Conservation (phyloP, 2,329 filamentous ascomycete species). For the Fusarium setosum region DNA sequence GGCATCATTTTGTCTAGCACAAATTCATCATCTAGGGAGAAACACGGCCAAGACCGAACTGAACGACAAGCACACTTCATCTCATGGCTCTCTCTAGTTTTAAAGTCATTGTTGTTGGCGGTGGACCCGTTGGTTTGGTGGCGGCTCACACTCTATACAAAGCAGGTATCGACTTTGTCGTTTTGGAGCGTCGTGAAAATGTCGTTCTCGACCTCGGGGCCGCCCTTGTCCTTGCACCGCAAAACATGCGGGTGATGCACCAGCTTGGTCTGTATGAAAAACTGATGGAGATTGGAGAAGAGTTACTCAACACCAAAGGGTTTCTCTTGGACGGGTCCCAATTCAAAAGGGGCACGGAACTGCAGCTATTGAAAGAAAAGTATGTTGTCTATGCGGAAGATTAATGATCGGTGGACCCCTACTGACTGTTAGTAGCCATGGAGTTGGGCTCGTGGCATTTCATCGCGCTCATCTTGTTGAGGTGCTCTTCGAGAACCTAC, state of each 20-base stretch:
- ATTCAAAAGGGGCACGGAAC: not conserved
- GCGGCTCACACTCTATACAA: constrained; percentile 44
- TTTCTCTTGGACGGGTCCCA: not conserved
- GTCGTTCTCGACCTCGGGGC: constrained; percentile 36
- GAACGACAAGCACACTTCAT: not conserved
- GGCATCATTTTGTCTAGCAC: not conserved
- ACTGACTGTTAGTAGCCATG: constrained; percentile 9
- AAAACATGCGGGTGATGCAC: constrained; percentile 11
- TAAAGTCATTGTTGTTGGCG: constrained; percentile 45
- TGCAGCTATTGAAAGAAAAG: not conserved
- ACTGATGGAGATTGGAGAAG: not conserved
- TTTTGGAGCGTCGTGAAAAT: constrained; percentile 42
- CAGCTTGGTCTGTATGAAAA: constrained; percentile 15
- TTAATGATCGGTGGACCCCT: too few species aligned
- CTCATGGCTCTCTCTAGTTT: not conserved
- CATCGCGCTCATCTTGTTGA: constrained; percentile 17
- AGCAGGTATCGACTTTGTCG: constrained; percentile 46
- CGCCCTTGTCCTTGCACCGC: constrained; percentile 7
- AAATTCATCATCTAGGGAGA: not conserved
- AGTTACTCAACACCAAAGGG: not conserved
- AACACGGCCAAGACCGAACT: too few species aligned
- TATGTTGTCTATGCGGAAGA: too few species aligned
- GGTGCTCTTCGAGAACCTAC: constrained; percentile 3
- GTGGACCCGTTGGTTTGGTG: constrained; percentile 44
- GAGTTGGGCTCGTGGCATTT: not conserved